Base-by-base conservation (phyloP, 257 asterid species). In the Hygrophila difformis region DNA sequence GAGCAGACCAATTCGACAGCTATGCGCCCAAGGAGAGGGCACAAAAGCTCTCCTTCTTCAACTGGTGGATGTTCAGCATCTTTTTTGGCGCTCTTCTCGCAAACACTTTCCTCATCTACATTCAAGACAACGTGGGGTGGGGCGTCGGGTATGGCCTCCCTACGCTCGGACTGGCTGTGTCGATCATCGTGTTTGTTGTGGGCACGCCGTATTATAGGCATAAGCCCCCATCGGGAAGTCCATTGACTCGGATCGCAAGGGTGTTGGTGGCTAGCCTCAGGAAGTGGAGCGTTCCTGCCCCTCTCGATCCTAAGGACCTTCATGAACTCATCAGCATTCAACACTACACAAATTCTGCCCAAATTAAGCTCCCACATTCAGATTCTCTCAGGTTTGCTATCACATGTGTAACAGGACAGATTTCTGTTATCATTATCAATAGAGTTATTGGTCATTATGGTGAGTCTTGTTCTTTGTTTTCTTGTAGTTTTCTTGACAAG, bases 61-160 rank as follows among this genome's bases (percentile, higher is more conserved):
- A 80, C 17, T 80, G 92, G 92, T 80, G 92, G 93, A 64, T 71
- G 81, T 81, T 77, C 36, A 77, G 93, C 67, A 63, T 81, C 44
- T 81, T 81, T 45, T 24, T 74, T 6, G 93, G 93, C 1, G 74
- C 80, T 16, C 77, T 81, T 7, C 69, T 81, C 59, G 64, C 83
- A 49, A 74, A 77, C 59, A 74, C 71, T 16, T 69, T 77, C 41
- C 69, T 81, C 1, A 47, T 81, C 28, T 81, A 81, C 70, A 62
- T 77, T 16, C 87, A 81, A 53, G 84, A 77, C 47, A 62, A 31
- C 12, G 79, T 67, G 2, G 81, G 87, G 0, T 72, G 84, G 87
- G 41, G 66, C 1, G 12, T 71, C 3, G 93, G 93, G 46, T 81
- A 81, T 41, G 70, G 62, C 52, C 63, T 81, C 35, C 84, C 93